phyloP scores from a whole-genome alignment of 495 filamentous ascomycete species.

The Corynascus novoguineensis region DNA sequence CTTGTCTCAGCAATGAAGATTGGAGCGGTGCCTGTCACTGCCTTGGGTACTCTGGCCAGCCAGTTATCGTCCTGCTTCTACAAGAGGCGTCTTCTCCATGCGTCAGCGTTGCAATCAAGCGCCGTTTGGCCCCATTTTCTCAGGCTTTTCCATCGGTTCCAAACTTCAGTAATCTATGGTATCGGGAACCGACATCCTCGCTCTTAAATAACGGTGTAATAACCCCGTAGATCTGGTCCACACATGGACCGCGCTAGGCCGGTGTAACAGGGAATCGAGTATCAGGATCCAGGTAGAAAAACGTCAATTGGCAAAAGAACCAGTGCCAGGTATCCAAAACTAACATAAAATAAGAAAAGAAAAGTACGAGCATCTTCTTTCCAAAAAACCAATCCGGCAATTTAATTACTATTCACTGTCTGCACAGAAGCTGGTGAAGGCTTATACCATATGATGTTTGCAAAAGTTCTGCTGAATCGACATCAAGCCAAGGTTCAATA shows the following conservation, averaged over 20 bases:
- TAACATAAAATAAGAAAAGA: no score
- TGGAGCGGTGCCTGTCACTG: no score
- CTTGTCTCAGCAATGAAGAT: no score
- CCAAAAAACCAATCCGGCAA: no score
- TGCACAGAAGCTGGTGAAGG: no score
- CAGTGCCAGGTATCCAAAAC: no score
- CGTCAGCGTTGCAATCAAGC: neutral
- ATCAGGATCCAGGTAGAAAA: neutral
- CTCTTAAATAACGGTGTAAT: neutral
- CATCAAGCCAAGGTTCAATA: no score
- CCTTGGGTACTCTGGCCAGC: neutral
- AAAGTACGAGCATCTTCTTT: no score
- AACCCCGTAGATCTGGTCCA: neutral
- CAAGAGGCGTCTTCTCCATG: neutral
- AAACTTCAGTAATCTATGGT: slow-evolving; percentile 21
- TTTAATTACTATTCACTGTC: no score
- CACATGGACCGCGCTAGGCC: slow-evolving; percentile 1
- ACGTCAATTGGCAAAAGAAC: neutral
- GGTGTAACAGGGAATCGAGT: slow-evolving; percentile 3
- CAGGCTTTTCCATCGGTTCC: slow-evolving; percentile 12
- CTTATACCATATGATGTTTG: no score
- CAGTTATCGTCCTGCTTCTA: neutral
- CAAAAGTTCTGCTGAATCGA: no score
- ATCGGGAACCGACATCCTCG: slow-evolving; percentile 14
- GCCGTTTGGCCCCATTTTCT: neutral